Evolutionary conservation across 2,329 filamentous ascomycete genomes (phyloP), one percentile per base, ranked within the genome.

Genomic region (Mycosphaerella arachidis): DNA sequence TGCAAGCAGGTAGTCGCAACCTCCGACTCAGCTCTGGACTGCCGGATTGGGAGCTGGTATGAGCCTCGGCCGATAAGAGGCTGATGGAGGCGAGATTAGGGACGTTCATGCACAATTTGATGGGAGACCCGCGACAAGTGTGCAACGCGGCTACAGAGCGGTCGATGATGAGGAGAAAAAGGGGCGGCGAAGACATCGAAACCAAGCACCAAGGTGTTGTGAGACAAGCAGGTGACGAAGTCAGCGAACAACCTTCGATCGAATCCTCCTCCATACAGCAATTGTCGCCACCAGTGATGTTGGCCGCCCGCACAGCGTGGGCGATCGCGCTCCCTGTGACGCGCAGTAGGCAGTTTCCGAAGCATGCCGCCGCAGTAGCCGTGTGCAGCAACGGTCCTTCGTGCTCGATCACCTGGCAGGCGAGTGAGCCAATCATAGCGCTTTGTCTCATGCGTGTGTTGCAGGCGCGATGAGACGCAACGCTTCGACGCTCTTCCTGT

Each of bases 21-120:
- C 37, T 24, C 12, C 43, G 35, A 27, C 30, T 31, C 52, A 54
- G 31, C 51, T 46, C 9, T 37, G 35, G 53, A 43, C 31, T 24
- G 18, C 53, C 53, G 9, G 24, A 46, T 46, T 31, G 37, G 53
- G 53, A 27, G 40, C 35, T 29, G 13, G 18, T 43, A 54, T 43
- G 33, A 27, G 29, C 31, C 30, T 24, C 33, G 12, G 52, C 52
- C 27, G 54, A 56, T 56, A 56, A 56, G 54, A 48, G 54, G 45
- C 27, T 16, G 43, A 35, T 13, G 27, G 8, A 20, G 37, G 45
- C 54, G 54, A 56, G 40, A 56, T 56, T 56, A 31, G 35, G 35
- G 46, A 13, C 27, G 29, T 10, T 33, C 18, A 30, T 40, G 18
- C 53, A 37, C 37, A 27, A 53, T 24, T 27, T 27, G 51, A 29